Evolutionary conservation across 306 rosid species (phyloP).

Genomic region (Inga leiocalycina): DNA sequence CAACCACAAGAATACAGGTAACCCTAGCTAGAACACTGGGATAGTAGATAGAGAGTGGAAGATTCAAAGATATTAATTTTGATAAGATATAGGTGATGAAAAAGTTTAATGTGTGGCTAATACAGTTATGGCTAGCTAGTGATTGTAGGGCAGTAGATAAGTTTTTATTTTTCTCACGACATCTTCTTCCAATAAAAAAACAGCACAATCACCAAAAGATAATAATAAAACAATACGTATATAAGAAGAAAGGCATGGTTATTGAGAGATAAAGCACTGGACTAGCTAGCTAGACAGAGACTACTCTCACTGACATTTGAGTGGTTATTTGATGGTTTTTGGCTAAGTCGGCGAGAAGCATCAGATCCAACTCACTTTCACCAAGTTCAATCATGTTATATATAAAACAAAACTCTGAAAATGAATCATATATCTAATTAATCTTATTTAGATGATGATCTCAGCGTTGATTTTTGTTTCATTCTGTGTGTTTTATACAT

Average conservation of each 20-base stretch:
- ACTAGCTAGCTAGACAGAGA: not conserved
- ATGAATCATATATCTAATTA: not conserved
- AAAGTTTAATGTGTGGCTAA: not conserved
- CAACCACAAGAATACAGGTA: conserved; percentile 29
- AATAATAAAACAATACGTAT: conserved; percentile 2
- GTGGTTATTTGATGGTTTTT: conserved; percentile 10
- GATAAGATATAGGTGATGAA: not conserved
- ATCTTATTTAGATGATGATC: not conserved
- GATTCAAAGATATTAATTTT: conserved; percentile 40
- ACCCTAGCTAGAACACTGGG: conserved; percentile 39
- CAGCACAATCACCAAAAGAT: conserved; percentile 35
- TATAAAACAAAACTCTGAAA: not conserved
- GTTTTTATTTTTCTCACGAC: not conserved
- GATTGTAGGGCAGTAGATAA: not conserved
- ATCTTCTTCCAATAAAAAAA: conserved; percentile 27
- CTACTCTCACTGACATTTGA: conserved; percentile 8
- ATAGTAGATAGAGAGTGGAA: not conserved
- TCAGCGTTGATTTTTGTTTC: not conserved
- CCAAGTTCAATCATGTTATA: not conserved
- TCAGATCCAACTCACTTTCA: not conserved
- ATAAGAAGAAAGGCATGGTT: conserved; percentile 15
- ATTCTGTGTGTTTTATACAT: not conserved
- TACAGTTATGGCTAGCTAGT: conserved; percentile 17
- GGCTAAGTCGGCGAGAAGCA: not conserved
- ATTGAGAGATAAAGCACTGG: not conserved